phyloP scores from a whole-genome alignment of 1,284 basidiomycete genomes.

The Apiotrichum laibachii region DNA sequence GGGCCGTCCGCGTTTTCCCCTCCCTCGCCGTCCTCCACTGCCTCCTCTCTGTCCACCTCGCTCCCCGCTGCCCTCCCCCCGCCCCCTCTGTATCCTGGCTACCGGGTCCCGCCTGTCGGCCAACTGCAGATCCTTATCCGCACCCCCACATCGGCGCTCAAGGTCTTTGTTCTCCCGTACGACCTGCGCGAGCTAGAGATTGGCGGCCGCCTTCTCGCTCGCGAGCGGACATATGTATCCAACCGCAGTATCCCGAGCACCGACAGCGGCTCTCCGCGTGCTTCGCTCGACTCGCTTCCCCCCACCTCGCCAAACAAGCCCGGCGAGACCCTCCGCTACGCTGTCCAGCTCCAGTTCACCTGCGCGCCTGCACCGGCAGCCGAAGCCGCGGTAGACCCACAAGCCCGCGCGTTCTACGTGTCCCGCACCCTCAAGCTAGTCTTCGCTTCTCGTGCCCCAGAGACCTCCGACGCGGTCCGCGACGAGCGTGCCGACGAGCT shows the following conservation, averaged over 20 bases:
- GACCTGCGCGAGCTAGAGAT: slow-evolving; percentile 50
- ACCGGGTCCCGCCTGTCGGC: slow-evolving; percentile 54
- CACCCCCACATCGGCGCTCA: slow-evolving; percentile 52
- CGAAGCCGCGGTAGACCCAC: not conserved
- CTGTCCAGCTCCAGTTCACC: slow-evolving; percentile 52
- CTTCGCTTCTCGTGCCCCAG: slow-evolving; percentile 34
- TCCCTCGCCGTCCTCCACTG: not conserved
- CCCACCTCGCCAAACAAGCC: not conserved
- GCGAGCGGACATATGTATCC: slow-evolving; percentile 43
- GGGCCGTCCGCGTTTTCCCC: not conserved
- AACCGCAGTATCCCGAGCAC: not conserved
- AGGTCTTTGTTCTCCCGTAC: slow-evolving; percentile 56
- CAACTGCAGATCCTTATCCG: slow-evolving; percentile 57
- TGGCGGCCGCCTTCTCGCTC: slow-evolving; percentile 42
- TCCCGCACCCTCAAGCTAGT: slow-evolving; percentile 43
- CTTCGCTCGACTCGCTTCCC: not conserved
- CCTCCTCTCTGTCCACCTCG: not conserved
- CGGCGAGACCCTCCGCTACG: slow-evolving; percentile 45
- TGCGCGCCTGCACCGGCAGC: slow-evolving; percentile 25
- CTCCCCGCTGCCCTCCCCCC: not conserved
- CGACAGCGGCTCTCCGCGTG: not conserved
- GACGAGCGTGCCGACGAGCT: slow-evolving; percentile 46
- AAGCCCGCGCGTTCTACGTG: slow-evolving; percentile 36
- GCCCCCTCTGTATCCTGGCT: slow-evolving; percentile 54
- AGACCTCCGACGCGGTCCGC: slow-evolving; percentile 24